Evolutionary conservation across 2,329 filamentous ascomycete genomes (phyloP).

Genomic region (Nemania bipapillata): DNA sequence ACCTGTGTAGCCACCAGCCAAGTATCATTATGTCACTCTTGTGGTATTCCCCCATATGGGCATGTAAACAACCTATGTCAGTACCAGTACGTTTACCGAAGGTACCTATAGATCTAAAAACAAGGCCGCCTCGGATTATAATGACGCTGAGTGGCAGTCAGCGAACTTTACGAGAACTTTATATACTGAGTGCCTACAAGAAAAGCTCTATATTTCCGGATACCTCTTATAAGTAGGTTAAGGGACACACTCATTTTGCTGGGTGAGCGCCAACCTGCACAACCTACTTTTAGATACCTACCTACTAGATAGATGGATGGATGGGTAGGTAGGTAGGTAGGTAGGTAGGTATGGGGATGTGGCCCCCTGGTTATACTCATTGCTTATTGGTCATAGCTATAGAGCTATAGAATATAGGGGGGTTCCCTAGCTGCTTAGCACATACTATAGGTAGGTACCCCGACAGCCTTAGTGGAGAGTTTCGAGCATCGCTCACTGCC

Average conservation of each 20-base stretch:
- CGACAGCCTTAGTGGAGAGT: slow-evolving; percentile 14
- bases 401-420: too few relatives aligned
- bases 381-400: slow-evolving; percentile 44
- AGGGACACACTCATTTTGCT: not conserved
- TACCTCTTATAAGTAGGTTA: too few relatives aligned
- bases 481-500: slow-evolving; percentile 46
- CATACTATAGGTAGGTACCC: slow-evolving; percentile 24
- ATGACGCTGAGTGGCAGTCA: not conserved
- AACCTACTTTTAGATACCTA: too few relatives aligned
- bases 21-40: not conserved
- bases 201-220: too few relatives aligned
- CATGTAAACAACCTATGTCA: not conserved
- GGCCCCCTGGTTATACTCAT: not conserved
- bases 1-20: slow-evolving; percentile 10
- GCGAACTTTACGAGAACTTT: not conserved
- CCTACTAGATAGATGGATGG: too few relatives aligned
- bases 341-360: not conserved
- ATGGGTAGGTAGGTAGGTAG: not conserved
- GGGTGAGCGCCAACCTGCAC: slow-evolving; percentile 26
- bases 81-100: not conserved
- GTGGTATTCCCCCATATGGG: not conserved
- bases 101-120: too few relatives aligned
- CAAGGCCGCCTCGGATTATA: too few relatives aligned
- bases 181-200: too few relatives aligned
- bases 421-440: slow-evolving; percentile 26